Conservation (phyloP, 331 rosid species). For the Pyrus hybrid region DNA sequence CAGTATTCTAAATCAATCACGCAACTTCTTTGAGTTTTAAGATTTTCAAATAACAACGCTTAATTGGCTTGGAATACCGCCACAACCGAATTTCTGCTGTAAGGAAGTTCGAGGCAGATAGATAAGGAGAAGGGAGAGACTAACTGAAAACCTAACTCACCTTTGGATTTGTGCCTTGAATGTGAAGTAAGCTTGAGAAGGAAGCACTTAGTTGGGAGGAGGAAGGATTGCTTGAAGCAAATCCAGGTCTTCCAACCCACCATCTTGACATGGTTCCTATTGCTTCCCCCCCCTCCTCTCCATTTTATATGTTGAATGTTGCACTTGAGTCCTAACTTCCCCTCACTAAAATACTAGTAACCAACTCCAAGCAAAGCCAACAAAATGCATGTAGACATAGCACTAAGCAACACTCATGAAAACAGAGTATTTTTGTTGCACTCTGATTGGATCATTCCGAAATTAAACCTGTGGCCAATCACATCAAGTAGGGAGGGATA, state of each 20-base stretch:
- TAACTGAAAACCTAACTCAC: constrained; percentile 17
- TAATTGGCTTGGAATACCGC: too few species aligned
- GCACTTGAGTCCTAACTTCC: not conserved
- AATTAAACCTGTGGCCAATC: not conserved
- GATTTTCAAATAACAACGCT: too few species aligned
- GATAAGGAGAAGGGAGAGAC: not conserved
- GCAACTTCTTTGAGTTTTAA: too few species aligned
- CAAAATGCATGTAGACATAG: constrained; percentile 28
- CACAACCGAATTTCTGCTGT: too few species aligned
- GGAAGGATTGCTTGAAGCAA: constrained; percentile 40
- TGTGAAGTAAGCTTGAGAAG: constrained; percentile 35
- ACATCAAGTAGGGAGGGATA: not conserved
- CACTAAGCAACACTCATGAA: constrained; percentile 41
- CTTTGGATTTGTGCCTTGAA: constrained; percentile 36
- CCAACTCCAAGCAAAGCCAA: constrained; percentile 16
- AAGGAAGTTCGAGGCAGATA: not conserved
- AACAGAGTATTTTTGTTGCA: constrained; percentile 28
- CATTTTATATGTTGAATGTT: constrained; percentile 27
- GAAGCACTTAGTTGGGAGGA: constrained; percentile 39
- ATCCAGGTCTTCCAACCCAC: constrained; percentile 35
- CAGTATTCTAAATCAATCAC: too few species aligned
- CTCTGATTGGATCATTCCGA: constrained; percentile 18
- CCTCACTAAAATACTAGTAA: constrained; percentile 8
- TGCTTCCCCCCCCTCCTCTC: constrained; percentile 8
- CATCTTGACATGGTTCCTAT: constrained; percentile 35